phyloP scores from a whole-genome alignment of 2,329 filamentous ascomycete species.

The Emmonsiellopsis sp. region DNA sequence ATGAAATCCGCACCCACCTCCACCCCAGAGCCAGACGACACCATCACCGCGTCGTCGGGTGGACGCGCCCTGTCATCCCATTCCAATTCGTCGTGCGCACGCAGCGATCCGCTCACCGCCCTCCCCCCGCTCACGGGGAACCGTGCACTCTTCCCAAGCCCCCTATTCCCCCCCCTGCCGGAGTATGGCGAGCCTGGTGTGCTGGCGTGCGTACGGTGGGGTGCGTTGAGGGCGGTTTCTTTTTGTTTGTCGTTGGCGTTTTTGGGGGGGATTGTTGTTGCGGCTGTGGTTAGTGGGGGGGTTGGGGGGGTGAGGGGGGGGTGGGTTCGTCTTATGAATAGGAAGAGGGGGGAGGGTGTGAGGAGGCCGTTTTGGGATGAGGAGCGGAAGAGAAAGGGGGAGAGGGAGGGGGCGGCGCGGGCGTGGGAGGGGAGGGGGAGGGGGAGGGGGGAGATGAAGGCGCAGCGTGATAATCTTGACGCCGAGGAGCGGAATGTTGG shows the following conservation, averaged over 20 bases:
- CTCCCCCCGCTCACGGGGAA: neutral
- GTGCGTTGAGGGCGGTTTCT: conserved; percentile 57
- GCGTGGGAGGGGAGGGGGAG: conserved; percentile 50
- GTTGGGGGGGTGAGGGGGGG: conserved; percentile 42
- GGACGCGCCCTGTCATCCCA: too few species aligned
- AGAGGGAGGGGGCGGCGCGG: conserved; percentile 49
- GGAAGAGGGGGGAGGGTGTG: conserved; percentile 48
- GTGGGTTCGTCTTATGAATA: conserved; percentile 49
- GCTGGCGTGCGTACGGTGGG: conserved; percentile 56
- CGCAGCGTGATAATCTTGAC: conserved; percentile 28
- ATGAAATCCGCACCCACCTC: too few species aligned
- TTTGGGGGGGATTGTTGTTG: conserved; percentile 64
- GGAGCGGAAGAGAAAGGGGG: conserved; percentile 52
- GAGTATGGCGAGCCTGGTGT: conserved; percentile 67
- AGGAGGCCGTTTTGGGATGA: conserved; percentile 63
- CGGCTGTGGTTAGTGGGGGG: conserved; percentile 61
- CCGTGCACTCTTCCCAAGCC: conserved; percentile 47
- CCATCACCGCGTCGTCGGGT: neutral
- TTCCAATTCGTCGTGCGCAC: too few species aligned
- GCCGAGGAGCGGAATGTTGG: conserved; percentile 24
- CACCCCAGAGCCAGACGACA: neutral
- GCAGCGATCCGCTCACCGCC: neutral
- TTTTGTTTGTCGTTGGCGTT: conserved; percentile 72
- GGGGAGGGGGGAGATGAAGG: conserved; percentile 24
- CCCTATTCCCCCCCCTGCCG: conserved; percentile 75